Conservation (phyloP, 2,329 filamentous ascomycete genomes). For the Gnomoniopsis sp. region DNA sequence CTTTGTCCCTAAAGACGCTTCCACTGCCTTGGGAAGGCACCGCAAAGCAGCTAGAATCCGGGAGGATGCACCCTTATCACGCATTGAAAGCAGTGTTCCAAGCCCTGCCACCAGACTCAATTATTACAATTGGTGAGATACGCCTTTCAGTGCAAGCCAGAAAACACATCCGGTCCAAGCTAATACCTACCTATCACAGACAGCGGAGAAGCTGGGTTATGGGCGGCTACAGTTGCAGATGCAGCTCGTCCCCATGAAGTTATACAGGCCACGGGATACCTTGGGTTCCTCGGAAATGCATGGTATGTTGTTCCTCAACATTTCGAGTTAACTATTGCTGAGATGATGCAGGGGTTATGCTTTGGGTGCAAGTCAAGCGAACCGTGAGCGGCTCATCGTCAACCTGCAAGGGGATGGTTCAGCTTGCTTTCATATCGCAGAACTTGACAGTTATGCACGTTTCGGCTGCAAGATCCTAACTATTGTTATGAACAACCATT, state of each 20-base stretch:
- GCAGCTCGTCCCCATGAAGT: conserved; percentile 23
- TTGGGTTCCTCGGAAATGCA: conserved; percentile 44
- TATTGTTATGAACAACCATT: conserved; percentile 39
- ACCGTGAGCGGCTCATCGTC: conserved; percentile 33
- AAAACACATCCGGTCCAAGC: background rate
- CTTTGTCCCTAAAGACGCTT: background rate
- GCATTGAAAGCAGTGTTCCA: conserved; percentile 1
- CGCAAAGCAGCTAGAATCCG: background rate
- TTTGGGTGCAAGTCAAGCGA: conserved; percentile 39
- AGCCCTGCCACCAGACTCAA: conserved; percentile 28
- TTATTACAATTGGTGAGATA: conserved; percentile 21
- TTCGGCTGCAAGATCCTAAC: conserved; percentile 38
- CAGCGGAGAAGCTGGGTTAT: conserved; percentile 36
- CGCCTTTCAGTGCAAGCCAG: background rate
- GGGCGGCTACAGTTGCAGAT: conserved; percentile 30
- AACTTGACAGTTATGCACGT: conserved; percentile 41
- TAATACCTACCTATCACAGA: conserved; percentile 21
- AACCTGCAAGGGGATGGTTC: conserved; percentile 43
- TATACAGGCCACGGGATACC: conserved; percentile 31
- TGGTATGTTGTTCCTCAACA: conserved; percentile 22
- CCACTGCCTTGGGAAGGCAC: conserved; percentile 4
- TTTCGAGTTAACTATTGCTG: background rate
- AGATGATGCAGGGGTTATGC: conserved; percentile 31
- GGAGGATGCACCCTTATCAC: conserved; percentile 6
- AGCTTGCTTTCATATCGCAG: conserved; percentile 41